Evolutionary conservation across 1,139 yeast species (phyloP), one percentile per base, ranked within the genome.

Genomic region (Geotrichum restrictum): DNA sequence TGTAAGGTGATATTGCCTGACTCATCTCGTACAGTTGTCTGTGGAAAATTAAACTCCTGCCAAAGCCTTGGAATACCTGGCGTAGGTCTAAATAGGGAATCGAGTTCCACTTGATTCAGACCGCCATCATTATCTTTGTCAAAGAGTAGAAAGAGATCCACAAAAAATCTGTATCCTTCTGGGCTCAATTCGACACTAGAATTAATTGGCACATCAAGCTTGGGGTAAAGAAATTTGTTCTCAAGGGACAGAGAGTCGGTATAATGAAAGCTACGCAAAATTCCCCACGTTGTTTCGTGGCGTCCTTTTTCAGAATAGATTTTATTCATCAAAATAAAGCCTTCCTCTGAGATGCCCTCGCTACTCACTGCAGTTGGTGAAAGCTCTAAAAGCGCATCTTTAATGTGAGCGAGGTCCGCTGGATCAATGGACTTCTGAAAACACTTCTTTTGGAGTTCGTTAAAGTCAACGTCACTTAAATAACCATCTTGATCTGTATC

Each of bases 61-160:
- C 98, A 93, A 8, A 86, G 73, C 56, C 76, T 76, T 0, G 98
- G 98, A 2, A 89, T 77, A 0, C 98, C 98, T 0, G 98, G 97
- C 0, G 98, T 91, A 0, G 96, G 95, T 51, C 79, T 77, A 64
- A 93, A 91, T 49, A 93, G 70, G 13, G 79, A 74, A 1, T 69
- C 68, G 34, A 93, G 70, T 64, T 93, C 98, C 3, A 67, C 67
- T 42, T 86, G 86, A 63, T 82, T 86, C 52, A 93, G 73, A 0
- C 98, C 98, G 31, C 98, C 98, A 65, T 93, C 98, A 64, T 91
- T 93, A 65, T 93, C 98, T 62, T 83, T 84, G 65, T 93, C 98
- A 62, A 88, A 93, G 49, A 86, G 76, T 18, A 91, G 71, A 64
- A 93, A 93, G 45, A 93, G 70, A 63, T 93, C 98, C 7, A 93